Conservation (phyloP, 164 flowering plant species). For the Cinnamomum micranthum region DNA sequence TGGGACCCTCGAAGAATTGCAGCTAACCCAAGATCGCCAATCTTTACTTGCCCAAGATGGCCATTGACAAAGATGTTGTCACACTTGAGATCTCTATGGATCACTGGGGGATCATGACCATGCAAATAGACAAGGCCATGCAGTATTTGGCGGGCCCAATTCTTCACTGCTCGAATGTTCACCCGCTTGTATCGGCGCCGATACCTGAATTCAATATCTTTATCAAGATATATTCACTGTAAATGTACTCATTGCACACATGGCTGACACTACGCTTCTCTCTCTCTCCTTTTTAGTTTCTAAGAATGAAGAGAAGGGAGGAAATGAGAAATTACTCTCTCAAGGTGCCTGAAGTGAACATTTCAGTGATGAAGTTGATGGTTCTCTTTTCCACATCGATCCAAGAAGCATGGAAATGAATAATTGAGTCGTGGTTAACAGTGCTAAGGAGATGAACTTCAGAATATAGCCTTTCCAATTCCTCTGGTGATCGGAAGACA, state of each 20-base stretch:
- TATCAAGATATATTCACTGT: not conserved
- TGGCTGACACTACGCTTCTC: not conserved
- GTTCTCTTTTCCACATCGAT: conserved; percentile 50
- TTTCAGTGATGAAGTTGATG: conserved; percentile 92
- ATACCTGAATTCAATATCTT: conserved; percentile 40
- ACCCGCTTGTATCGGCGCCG: conserved; percentile 53
- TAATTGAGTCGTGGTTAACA: conserved; percentile 72
- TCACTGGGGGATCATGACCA: conserved; percentile 80
- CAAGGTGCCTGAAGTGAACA: conserved; percentile 92
- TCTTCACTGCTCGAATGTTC: conserved; percentile 66
- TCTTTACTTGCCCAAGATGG: conserved; percentile 88
- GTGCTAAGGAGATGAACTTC: conserved; percentile 86
- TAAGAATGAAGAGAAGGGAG: not conserved
- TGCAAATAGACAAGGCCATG: conserved; percentile 76
- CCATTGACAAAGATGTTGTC: conserved; percentile 96
- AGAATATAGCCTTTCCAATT: conserved; percentile 66
- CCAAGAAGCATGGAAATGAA: conserved; percentile 65
- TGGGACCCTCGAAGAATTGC: conserved; percentile 66
- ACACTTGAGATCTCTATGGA: conserved; percentile 94
- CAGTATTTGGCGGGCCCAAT: conserved; percentile 88
- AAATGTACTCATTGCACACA: not conserved
- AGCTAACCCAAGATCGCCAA: conserved; percentile 90
- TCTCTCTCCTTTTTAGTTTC: not conserved
- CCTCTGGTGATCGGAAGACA: conserved; percentile 62
- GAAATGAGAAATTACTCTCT: conserved; percentile 52